Evolutionary conservation across 345 rosid species (phyloP).

Genomic region (Eucalyptus cloeziana): DNA sequence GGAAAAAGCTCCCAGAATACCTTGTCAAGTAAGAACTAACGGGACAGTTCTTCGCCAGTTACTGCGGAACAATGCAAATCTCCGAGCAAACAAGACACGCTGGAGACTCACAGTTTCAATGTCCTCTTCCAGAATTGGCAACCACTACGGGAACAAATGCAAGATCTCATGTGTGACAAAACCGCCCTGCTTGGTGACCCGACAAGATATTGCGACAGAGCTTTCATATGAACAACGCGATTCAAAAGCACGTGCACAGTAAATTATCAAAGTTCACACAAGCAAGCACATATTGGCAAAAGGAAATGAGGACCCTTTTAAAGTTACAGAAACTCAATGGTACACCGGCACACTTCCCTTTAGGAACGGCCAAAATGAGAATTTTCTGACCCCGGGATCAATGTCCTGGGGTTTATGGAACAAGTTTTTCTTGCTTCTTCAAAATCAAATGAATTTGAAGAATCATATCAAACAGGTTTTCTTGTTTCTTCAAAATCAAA

Average conservation of each 20-base stretch:
- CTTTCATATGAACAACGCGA: background rate
- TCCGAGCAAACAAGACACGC: background rate
- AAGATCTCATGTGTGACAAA: background rate
- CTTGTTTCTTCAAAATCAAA: conserved; percentile 26
- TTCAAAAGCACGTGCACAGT: background rate
- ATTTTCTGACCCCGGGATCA: background rate
- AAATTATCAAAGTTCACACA: background rate
- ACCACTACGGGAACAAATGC: background rate
- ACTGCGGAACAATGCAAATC: background rate
- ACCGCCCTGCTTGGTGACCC: background rate
- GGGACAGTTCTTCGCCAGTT: background rate
- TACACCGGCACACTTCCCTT: background rate
- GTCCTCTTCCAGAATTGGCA: background rate
- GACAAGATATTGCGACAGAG: background rate
- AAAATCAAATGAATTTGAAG: conserved; percentile 45
- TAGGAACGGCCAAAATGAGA: background rate
- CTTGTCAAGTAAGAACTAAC: background rate
- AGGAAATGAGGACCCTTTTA: background rate
- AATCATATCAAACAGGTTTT: conserved; percentile 3
- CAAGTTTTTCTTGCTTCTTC: conserved; percentile 4
- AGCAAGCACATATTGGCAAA: background rate
- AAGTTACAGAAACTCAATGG: background rate
- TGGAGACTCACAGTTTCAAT: background rate
- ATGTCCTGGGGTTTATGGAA: background rate
- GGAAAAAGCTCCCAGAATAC: background rate